Evolutionary conservation across 345 rosid species (phyloP), one percentile per base, ranked within the genome.

Genomic region (Laguncularia racemosa): DNA sequence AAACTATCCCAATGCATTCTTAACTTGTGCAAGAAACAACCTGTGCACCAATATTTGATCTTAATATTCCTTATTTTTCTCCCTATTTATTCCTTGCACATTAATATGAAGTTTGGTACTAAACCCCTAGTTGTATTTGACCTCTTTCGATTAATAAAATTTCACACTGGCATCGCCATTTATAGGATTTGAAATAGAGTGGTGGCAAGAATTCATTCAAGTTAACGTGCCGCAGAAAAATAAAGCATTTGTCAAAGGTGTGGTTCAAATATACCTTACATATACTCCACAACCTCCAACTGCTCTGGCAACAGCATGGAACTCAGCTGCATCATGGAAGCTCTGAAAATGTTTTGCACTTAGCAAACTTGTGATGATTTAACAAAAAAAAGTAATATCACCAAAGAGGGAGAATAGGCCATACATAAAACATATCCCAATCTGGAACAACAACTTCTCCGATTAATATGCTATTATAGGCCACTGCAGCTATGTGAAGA

Each of bases 391-490:
- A 20, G 38, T 20, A 20, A 33, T 16, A 55, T 48, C 43, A 55
- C 14, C 26, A 19, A 56, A 44, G 57, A n/a, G 50, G 49, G 33
- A 21, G n/a, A 17, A 17, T 9, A 11, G 38, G 21, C 16, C 79
- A 46, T 71, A 77, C 84, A 55, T 79, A 79, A 70, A 82, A 82
- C 83, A 79, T 79, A 60, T 79, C 84, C 83, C 84, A 82, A 23
- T 82, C 84, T 14, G 84, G 84, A 64, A 77, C 83, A 52, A 75
- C 61, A 15, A 79, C 67, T 82, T 79, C 88, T 44, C 88, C 84
- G 19, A 79, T 81, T 61, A 79, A 77, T 58, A 77, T 64, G 72
- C 84, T 79, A 69, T 79, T 82, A 63, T 72, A 82, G 14, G 82
- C 66, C 52, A 79, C 80, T 47, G 81, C 75, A 67, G 81, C 84